phyloP scores from a whole-genome alignment of 768 basidiomycete species.

The Lyophyllum atratum region DNA sequence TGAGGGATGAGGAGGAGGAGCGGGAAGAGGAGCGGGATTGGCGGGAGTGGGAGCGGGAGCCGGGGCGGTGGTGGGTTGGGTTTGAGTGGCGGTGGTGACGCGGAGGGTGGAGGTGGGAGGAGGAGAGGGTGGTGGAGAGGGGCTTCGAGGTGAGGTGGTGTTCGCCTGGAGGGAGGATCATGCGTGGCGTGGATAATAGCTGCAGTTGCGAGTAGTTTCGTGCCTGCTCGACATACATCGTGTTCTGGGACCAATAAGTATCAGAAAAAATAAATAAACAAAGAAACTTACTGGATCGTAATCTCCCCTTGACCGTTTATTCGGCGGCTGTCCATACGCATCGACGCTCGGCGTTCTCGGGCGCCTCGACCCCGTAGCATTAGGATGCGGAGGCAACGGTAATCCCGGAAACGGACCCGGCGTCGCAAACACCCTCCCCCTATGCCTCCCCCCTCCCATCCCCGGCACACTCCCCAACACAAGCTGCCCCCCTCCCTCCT shows the following conservation, averaged over 20 bases:
- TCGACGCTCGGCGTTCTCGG: slow-evolving; percentile 40
- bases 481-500: slow-evolving; percentile 47
- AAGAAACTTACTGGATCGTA: slow-evolving; percentile 5
- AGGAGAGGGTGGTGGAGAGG: neutral
- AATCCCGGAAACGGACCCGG: slow-evolving; percentile 22
- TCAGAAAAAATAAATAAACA: slow-evolving; percentile 1
- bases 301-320: slow-evolving; percentile 43
- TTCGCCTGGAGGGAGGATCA: slow-evolving; percentile 19
- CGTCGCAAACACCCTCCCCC: neutral
- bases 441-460: neutral
- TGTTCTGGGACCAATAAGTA: too few relatives aligned
- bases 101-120: neutral
- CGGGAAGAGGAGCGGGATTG: slow-evolving; percentile 30
- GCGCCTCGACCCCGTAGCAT: slow-evolving; percentile 23
- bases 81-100: slow-evolving; percentile 1
- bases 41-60: slow-evolving; percentile 16
- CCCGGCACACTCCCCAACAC: slow-evolving; percentile 29
- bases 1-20: slow-evolving; percentile 37
- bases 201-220: neutral
- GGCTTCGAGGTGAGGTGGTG: neutral
- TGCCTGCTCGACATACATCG: neutral
- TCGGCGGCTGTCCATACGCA: slow-evolving; percentile 44
- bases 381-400: slow-evolving; percentile 43
- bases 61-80: neutral
- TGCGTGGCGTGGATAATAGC: slow-evolving; percentile 9